Evolutionary conservation across 2,329 filamentous ascomycete species (phyloP), one percentile per base, ranked within the genome.

Genomic region (Botrytis galanthina): DNA sequence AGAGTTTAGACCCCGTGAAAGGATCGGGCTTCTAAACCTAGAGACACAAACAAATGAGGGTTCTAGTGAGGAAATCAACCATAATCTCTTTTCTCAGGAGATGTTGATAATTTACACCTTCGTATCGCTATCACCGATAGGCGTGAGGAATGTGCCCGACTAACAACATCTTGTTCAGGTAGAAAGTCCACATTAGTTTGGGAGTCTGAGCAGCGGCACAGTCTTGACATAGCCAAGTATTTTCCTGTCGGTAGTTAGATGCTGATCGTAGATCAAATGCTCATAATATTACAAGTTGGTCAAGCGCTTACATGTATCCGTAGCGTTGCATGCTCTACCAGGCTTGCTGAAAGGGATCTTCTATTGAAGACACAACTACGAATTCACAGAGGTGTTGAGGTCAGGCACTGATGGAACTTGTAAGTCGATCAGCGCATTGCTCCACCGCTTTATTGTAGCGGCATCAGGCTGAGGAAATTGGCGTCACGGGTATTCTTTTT

Each of bases 171-270:
- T n/a, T 63, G 35, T 20, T 44, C 16, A 44, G 61, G n/a, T 18
- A 29, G 37, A n/a, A 63, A 63, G 37, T 63, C 61, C 26, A 44
- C 29, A 39, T 63, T 29, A 9, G 61, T 10, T 32, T 44, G 37
- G 39, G 61, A 63, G 61, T 63, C 39, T 63, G 61, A 63, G 61
- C 61, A 44, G 61, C 61, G 61, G 61, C 61, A 39, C 61, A 63
- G 61, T 29, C 22, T 63, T 63, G 61, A n/a, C 61, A 35, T 57
- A 68, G 32, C 35, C 35, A 68, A 57, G 32, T 68, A 39, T 37
- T 67, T 68, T 68, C 46, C 46, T 57, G 64, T 39, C 64, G 64
- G 64, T 68, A 68, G 46, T 68, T 57, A 39, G 26, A 57, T 68
- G 32, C 18, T 68, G 48, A 54, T 68, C 46, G 35, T 29, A 54